phyloP scores from a whole-genome alignment of 176 grass and related monocot genomes.

The Oryza glaberrima region DNA sequence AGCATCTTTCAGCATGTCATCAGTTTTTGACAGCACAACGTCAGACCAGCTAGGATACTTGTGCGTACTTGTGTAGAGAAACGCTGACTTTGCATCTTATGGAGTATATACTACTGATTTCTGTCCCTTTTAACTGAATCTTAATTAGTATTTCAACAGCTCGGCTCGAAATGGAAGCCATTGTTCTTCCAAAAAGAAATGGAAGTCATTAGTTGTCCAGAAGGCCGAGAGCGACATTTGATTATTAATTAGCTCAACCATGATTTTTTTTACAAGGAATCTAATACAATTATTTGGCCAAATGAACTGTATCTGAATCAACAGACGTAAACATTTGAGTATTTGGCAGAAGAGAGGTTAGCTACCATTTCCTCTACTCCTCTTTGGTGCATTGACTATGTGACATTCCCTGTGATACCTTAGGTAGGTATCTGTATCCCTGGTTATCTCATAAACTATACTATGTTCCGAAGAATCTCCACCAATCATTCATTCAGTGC shows the following conservation, averaged over 20 bases:
- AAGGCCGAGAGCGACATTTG: constrained; percentile 21
- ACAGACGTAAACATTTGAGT: background rate
- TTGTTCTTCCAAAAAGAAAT: background rate
- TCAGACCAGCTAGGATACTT: background rate
- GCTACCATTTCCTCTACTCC: background rate
- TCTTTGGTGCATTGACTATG: background rate
- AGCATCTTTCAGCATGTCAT: constrained; percentile 16
- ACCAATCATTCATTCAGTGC: background rate
- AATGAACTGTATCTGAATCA: constrained; percentile 28
- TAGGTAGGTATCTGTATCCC: constrained; percentile 1
- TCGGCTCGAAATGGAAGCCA: constrained; percentile 12
- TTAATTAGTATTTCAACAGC: background rate
- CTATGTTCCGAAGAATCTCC: constrained; percentile 28
- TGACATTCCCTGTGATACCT: background rate
- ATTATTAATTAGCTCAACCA: background rate
- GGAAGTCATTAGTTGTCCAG: constrained; percentile 7
- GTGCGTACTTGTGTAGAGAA: background rate
- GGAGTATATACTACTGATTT: constrained; percentile 6
- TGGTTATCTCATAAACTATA: background rate
- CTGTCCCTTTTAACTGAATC: constrained; percentile 34
- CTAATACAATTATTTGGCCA: background rate
- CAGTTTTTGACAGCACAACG: background rate
- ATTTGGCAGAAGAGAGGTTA: background rate
- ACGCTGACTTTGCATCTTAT: constrained; percentile 47
- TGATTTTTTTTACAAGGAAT: constrained; percentile 1